Base-by-base conservation (phyloP, 441 rosid genomes). In the Rhodomyrtus psidioides region DNA sequence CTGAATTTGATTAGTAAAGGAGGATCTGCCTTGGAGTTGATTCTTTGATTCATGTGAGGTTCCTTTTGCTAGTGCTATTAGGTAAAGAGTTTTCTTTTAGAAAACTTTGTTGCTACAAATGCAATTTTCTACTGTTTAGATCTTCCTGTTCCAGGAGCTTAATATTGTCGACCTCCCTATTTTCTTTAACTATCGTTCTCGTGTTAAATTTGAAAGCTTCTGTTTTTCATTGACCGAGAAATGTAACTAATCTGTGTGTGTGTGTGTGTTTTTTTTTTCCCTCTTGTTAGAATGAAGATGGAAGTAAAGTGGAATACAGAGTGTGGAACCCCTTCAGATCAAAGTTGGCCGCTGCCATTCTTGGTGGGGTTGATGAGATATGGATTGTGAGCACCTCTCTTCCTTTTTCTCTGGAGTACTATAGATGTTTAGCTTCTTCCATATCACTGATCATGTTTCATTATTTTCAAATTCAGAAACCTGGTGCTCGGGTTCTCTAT, bases 271-370 rank as follows among this genome's bases (percentile, higher is more conserved):
- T 65, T 26, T 34, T 4, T 34, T 34, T 34, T 16, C 2, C 21
- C 8, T 65, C 46, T 65, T 65, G 46, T 65, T 65, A 97, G 98
- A 95, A 94, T 60, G 99, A 95, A 83, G 99, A 95, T 90, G 96
- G 98, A 87, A 94, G 96, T 16, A 95, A 97, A 89, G 91, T 91
- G 39, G 99, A 97, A 53, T 97, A 96, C 90, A 92, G 97, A 84
- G 90, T 97, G 3, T 97, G 97, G 99, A 96, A 96, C 54, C 99
- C 99, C 23, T 95, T 97, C 91, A 91, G 99, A 44, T 96, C 99
- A 7, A 94, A 97, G 90, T 88, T 96, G 89, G 99, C 99, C 0
- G 98, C 98, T 44, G 98, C 99, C 51, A 91, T 94, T 87, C 96
- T 96, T 34, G 99, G 98, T 87, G 99, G 99, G 90, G 96, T 94